Conservation (phyloP, 2,329 filamentous ascomycete species). For the Ceratocystis alfenasii region DNA sequence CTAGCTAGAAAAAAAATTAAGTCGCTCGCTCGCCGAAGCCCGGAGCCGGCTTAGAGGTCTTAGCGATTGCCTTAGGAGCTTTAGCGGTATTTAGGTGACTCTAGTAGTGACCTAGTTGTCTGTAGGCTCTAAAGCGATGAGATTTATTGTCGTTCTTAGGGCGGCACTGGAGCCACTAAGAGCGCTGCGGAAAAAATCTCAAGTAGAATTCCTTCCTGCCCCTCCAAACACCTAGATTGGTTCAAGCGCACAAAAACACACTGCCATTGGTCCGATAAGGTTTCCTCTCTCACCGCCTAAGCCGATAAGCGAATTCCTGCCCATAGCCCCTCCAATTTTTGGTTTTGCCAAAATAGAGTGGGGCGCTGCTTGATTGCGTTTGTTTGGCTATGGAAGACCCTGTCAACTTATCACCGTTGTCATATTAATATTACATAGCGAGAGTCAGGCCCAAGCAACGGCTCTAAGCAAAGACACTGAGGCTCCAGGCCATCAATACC, state of each 20-base stretch:
- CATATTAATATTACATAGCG: background rate
- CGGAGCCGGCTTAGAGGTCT: constrained; percentile 12
- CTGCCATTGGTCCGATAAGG: constrained; percentile 16
- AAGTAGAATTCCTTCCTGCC: background rate
- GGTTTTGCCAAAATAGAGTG: background rate
- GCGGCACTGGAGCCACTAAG: too few species aligned
- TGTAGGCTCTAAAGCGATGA: too few species aligned
- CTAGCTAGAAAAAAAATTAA: constrained; percentile 12
- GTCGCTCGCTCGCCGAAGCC: constrained; percentile 21
- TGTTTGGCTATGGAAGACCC: background rate
- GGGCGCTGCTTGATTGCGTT: background rate
- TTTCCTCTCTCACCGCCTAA: constrained; percentile 17
- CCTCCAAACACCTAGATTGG: constrained; percentile 11
- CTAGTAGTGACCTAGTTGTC: too few species aligned
- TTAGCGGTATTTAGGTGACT: background rate
- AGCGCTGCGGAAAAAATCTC: constrained; percentile 10
- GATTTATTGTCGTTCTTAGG: too few species aligned
- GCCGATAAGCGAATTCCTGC: constrained; percentile 13
- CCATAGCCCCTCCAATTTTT: constrained; percentile 13
- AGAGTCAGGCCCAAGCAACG: background rate
- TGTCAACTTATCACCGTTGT: background rate
- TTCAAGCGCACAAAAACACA: background rate
- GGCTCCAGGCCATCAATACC: background rate
- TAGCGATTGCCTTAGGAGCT: background rate
- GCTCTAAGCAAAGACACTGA: background rate